Conservation (phyloP, 1,284 basidiomycete genomes). For the Erythrobasidium hasegawianum region DNA sequence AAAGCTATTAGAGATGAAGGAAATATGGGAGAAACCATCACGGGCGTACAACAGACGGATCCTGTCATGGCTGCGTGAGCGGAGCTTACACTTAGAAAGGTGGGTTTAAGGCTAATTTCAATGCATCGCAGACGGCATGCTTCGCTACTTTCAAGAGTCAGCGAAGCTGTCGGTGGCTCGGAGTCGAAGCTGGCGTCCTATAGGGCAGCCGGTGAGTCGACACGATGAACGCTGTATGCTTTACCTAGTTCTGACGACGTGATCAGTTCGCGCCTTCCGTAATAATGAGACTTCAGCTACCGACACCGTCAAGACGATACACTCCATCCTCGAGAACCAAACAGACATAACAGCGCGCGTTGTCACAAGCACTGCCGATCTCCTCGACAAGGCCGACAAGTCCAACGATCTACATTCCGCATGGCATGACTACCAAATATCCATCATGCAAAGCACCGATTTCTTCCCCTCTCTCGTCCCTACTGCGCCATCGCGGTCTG, state of each 20-base stretch:
- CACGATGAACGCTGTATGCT: conserved; percentile 1
- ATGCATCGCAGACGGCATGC: conserved; percentile 60
- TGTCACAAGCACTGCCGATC: conserved; percentile 70
- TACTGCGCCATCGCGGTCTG: not conserved
- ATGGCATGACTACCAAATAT: conserved; percentile 78
- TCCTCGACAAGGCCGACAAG: conserved; percentile 83
- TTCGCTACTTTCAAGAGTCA: conserved; percentile 65
- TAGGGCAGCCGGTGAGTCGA: conserved; percentile 57
- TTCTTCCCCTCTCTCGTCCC: conserved; percentile 31
- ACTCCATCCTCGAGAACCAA: conserved; percentile 74
- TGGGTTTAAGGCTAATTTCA: not conserved
- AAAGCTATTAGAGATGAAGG: conserved; percentile 17
- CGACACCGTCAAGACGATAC: conserved; percentile 82
- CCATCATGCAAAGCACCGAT: conserved; percentile 55
- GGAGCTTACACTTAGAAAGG: not conserved
- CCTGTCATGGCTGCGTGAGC: conserved; percentile 30
- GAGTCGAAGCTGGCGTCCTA: conserved; percentile 69
- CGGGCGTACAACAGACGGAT: conserved; percentile 18
- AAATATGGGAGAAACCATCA: conserved; percentile 1
- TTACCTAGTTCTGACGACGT: not conserved
- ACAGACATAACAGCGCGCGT: conserved; percentile 72
- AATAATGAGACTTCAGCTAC: conserved; percentile 71
- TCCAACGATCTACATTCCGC: conserved; percentile 66
- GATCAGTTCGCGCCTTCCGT: conserved; percentile 66
- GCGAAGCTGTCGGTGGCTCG: conserved; percentile 65